phyloP scores from a whole-genome alignment of 164 flowering plant species.

The Akebia trifoliata region DNA sequence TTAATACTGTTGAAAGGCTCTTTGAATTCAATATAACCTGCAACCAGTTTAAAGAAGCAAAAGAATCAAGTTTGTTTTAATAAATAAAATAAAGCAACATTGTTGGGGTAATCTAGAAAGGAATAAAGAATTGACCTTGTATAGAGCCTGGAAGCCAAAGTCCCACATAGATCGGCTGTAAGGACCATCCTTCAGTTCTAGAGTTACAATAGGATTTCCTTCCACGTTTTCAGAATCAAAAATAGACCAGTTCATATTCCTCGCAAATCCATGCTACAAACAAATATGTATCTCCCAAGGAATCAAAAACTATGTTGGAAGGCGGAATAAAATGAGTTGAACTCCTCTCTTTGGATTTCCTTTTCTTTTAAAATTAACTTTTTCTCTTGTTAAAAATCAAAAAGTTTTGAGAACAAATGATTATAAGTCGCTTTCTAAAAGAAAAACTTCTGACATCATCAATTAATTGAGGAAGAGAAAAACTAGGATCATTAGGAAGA shows the following conservation, averaged over 20 bases:
- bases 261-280: slow-evolving; percentile 91
- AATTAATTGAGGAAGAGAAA: neutral
- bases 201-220: slow-evolving; percentile 65
- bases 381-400: neutral
- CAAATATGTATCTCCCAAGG: slow-evolving; percentile 3
- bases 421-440: neutral
- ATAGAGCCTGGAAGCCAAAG: slow-evolving; percentile 70
- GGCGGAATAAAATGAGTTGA: neutral
- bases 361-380: neutral
- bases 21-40: slow-evolving; percentile 61
- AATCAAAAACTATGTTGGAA: slow-evolving; percentile 1
- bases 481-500: neutral
- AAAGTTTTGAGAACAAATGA: neutral
- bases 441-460: neutral
- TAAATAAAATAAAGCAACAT: neutral
- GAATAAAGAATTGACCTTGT: slow-evolving; percentile 47
- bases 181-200: slow-evolving; percentile 73
- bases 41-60: slow-evolving; percentile 17
- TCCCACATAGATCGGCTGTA: slow-evolving; percentile 98
- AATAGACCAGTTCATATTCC: slow-evolving; percentile 85
- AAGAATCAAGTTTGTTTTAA: neutral
- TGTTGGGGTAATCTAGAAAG: neutral
- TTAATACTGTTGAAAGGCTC: slow-evolving; percentile 78
- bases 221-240: slow-evolving; percentile 59
- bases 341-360: neutral